These are phyloP conservation scores for Paecilomyces niveus DNA, from an alignment of 2,329 filamentous ascomycete genomes.

Conservation along the genomic window DNA sequence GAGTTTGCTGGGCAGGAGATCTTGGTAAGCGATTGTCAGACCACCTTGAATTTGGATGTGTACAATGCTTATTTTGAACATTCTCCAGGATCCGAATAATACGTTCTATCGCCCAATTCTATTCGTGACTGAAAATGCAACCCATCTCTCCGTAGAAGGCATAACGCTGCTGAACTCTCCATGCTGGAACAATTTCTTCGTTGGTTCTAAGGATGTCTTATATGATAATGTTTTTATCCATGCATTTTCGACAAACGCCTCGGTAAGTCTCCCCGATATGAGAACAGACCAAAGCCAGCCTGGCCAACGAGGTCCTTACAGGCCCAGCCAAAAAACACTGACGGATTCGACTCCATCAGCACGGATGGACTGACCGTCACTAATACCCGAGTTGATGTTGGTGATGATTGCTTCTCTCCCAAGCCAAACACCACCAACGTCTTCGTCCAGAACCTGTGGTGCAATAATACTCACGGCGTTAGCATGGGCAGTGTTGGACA, in stretches of 20 bases:
- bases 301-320: background rate
- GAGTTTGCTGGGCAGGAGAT: conserved; percentile 52
- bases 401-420: conserved; percentile 61
- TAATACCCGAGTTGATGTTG: conserved; percentile 5
- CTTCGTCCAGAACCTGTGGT: conserved; percentile 54
- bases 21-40: conserved; percentile 37
- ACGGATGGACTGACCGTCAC: background rate
- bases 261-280: background rate
- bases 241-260: conserved; percentile 28
- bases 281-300: background rate
- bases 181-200: conserved; percentile 59
- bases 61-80: background rate
- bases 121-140: background rate
- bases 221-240: conserved; percentile 57
- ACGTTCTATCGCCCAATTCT: background rate
- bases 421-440: conserved; percentile 66
- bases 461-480: conserved; percentile 61
- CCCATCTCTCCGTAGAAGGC: background rate
- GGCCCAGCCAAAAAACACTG: background rate
- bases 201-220: conserved; percentile 58
- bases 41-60: conserved; percentile 38
- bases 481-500: conserved; percentile 66
- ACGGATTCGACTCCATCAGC: background rate
- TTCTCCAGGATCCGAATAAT: background rate
- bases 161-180: conserved; percentile 48